A percentile compares a stretch with the other conserved stretches of the same genome.
These are phyloP conservation scores for Aphanomyces euteiches DNA, from an alignment of 352 stramenopile species.

Conservation along the genomic window DNA sequence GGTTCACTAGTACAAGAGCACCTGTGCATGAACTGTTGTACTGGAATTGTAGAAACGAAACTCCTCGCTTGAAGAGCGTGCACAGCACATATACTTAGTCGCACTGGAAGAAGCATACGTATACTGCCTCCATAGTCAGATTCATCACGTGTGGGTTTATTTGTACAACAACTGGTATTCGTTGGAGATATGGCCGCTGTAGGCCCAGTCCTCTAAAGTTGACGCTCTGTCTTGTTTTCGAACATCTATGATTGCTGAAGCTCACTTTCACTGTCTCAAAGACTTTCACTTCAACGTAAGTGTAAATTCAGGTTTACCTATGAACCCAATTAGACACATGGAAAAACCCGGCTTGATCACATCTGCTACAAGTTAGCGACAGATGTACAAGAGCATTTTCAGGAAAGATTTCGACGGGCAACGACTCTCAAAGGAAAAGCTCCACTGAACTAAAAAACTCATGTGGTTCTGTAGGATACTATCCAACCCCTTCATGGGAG, in stretches of 20 bases:
- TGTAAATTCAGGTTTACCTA: background rate
- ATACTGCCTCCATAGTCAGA: background rate
- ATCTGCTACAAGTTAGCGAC: background rate
- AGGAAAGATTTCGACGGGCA: background rate
- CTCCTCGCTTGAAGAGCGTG: background rate
- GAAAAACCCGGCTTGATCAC: background rate
- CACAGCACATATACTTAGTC: background rate
- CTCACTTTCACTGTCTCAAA: background rate
- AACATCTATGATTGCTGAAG: background rate
- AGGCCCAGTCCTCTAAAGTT: background rate
- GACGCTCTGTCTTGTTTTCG: background rate
- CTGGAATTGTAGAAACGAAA: background rate
- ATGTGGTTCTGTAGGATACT: background rate
- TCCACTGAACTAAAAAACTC: background rate
- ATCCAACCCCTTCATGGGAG: background rate
- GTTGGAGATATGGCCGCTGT: background rate
- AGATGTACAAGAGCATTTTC: background rate
- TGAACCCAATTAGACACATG: background rate
- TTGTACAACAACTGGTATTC: background rate
- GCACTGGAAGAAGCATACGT: background rate
- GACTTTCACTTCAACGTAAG: constrained; percentile 4
- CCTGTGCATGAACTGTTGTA: background rate
- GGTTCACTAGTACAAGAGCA: background rate
- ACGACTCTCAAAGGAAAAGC: background rate
- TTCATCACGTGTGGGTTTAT: background rate